Evolutionary conservation across 345 rosid genomes (phyloP), one percentile per base, ranked within the genome.

Genomic region (Citrus reticulata): DNA sequence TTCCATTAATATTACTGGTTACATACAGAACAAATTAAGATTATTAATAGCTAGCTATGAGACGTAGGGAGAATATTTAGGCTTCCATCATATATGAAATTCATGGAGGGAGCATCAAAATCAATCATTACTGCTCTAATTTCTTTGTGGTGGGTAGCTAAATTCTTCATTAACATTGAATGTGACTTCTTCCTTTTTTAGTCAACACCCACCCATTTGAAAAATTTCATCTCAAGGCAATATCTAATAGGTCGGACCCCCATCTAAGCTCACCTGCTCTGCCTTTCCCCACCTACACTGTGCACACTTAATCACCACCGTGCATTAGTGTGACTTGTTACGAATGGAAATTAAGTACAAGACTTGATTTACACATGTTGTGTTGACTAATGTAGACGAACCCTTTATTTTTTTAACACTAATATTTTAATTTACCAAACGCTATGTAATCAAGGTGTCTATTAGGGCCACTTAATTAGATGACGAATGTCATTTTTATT

Each of bases 141-240:
- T 61, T 73, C 6, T 55, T 55, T 24, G 57, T 54, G 76, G 22
- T 65, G 32, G 77, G 65, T 71, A 7, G 42, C 72, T 32, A 70
- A 77, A 73, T 66, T 79, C 66, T 74, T 70, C 68, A 49, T 20
- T n/a, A 46, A 37, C 64, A 37, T 20, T n/a, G 30, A 37, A n/a
- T 46, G 20, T 68, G 77, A 78, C 77, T 9, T 83, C 65, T 35
- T 75, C 16, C 35, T 49, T 17, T 14, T 14, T 49, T 68, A 77
- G 89, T 86, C 89, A 86, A 84, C 80, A 87, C 83, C 79, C 72
- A 79, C 84, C 87, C 74, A 64, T 39, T 84, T 76, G 25, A 82
- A 78, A 82, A 78, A 70, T 62, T 61, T 4, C n/a, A 72, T 32
- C 39, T 51, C 65, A 39, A 78, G 75, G 73, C 81, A 79, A 46